These are phyloP conservation scores for Paraphoma chrysanthemicola DNA, from an alignment of 2,329 filamentous ascomycete species.

Conservation along the genomic window DNA sequence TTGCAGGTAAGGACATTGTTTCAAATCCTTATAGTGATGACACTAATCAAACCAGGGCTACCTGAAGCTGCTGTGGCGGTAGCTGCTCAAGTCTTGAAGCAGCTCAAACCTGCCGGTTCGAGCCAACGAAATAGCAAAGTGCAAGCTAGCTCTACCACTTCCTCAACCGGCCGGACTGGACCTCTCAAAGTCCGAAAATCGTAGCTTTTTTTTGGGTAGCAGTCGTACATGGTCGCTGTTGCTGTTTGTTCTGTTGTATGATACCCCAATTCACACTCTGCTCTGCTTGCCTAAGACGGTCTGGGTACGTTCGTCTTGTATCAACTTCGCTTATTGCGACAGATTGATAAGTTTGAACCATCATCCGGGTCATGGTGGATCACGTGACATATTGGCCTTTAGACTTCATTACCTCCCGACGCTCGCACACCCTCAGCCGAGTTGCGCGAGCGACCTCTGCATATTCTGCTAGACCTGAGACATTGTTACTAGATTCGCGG, in stretches of 20 bases:
- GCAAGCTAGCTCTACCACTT: background rate
- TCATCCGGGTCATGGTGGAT: too few species aligned
- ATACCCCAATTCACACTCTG: background rate
- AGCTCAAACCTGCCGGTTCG: conserved; percentile 21
- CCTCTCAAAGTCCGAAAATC: background rate
- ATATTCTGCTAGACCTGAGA: too few species aligned
- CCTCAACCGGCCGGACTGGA: background rate
- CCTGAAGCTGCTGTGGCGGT: conserved; percentile 74
- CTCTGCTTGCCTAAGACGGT: background rate
- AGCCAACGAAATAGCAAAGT: background rate
- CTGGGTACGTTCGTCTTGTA: too few species aligned
- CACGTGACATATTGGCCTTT: too few species aligned
- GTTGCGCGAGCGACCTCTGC: too few species aligned
- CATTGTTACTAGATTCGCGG: too few species aligned
- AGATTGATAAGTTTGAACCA: too few species aligned
- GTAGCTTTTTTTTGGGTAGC: background rate
- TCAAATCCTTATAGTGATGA: background rate
- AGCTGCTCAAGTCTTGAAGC: conserved; percentile 65
- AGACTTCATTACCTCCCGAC: too few species aligned
- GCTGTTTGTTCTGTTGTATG: background rate
- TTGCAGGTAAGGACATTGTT: conserved; percentile 65
- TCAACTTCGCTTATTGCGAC: too few species aligned
- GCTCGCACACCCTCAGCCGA: too few species aligned
- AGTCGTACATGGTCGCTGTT: too few species aligned
- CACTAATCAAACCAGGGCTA: conserved; percentile 57